Evolutionary conservation across 495 filamentous ascomycete genomes (phyloP), one percentile per base, ranked within the genome.

Genomic region (Wilcoxina mikolae): DNA sequence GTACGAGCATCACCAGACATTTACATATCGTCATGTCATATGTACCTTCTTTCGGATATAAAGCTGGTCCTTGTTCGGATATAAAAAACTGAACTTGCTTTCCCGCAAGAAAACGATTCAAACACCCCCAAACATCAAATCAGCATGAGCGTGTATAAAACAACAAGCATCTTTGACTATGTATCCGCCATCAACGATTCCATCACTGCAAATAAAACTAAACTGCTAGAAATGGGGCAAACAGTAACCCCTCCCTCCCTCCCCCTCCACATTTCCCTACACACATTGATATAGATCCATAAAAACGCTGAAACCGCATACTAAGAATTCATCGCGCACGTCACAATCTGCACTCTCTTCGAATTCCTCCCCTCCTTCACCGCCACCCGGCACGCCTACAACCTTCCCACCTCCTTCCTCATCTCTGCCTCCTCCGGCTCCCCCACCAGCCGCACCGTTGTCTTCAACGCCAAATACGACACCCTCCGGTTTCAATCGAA

Each of bases 401-500:
- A 57, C 0, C 26, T 71, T 2, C 54, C 62, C 3, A 73, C 71
- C 12, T 62, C 70, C 1, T 63, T 73, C 11, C 68, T 70, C 48
- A 57, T 69, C 22, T 56, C 68, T 23, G 69, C 62, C 38, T 61
- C 55, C 4, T 51, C 62, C 26, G 69, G 68, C 29, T 53, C 24
- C 3, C n/a, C n/a, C n/a, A 64, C 57, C 3, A 68, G 69, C 0
- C 67, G 64, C 2, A 38, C 64, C 0, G 51, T 73, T 9, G 59
- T 56, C 2, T 71, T 70, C 58, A 70, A 70, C 20, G 68, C 70
- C 0, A 68, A 71, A 58, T 71, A 70, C 24, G 68, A 72, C 51
- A 68, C 68, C 2, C 56, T 72, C 1, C 68, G 31, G 7, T 35
- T 35, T 15, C 70, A 0, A 67, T 64, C 1, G 7, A 15, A 0